A percentile compares a stretch with the other conserved stretches of the same genome.
phyloP scores from a whole-genome alignment of 257 asterid species.

The Linaria vulgaris region DNA sequence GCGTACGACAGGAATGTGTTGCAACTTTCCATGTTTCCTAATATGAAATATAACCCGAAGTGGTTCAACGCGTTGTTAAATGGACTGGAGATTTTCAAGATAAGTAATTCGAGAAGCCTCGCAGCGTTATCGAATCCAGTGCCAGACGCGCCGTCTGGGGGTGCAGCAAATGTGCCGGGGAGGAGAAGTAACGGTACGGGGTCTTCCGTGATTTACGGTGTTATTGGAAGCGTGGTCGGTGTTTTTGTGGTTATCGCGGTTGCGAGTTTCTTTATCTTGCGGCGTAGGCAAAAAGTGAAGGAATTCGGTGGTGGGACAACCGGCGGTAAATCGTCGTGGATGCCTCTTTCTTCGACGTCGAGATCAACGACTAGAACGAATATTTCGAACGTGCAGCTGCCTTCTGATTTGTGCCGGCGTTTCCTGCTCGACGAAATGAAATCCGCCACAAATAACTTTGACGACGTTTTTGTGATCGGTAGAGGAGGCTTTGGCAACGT shows the following conservation, averaged over 20 bases:
- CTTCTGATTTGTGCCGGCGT: conserved; percentile 38
- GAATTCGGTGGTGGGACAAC: conserved; percentile 17
- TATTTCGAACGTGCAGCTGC: conserved; percentile 20
- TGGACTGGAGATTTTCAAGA: conserved; percentile 66
- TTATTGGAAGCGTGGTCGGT: conserved; percentile 35
- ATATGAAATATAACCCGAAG: fast-evolving
- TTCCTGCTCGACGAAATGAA: conserved; percentile 50
- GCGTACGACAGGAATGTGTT: conserved; percentile 26
- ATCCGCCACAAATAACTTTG: conserved; percentile 44
- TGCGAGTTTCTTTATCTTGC: conserved; percentile 27
- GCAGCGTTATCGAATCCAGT: conserved; percentile 53
- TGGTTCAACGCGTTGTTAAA: conserved; percentile 38
- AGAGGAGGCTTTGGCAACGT: conserved; percentile 65
- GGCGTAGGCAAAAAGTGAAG: conserved; percentile 31
- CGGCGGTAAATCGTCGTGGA: conserved; percentile 37
- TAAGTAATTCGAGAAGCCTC: conserved; percentile 35
- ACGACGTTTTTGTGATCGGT: conserved; percentile 40
- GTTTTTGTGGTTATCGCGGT: conserved; percentile 22
- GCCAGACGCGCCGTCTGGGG: no score
- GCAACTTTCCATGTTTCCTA: conserved; percentile 39
- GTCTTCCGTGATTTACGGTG: neutral
- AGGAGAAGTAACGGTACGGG: neutral
- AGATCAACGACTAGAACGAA: conserved; percentile 27
- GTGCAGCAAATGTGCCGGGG: neutral
- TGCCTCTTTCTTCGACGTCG: conserved; percentile 30